Conservation (phyloP, 2,329 filamentous ascomycete species). For the Chrysoporthe puriensis region DNA sequence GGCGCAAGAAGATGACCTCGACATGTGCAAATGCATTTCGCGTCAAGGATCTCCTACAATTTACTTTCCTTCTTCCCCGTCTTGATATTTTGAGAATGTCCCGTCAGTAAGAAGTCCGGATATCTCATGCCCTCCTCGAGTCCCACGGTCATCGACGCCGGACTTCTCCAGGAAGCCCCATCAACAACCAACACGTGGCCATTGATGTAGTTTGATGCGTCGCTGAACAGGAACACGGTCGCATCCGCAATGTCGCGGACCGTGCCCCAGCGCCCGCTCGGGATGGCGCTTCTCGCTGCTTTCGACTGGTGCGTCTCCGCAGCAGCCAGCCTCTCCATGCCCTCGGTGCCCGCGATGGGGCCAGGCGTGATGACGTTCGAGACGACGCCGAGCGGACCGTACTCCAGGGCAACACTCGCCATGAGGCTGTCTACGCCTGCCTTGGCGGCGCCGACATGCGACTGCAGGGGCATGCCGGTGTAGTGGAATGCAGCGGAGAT, state of each 20-base stretch:
- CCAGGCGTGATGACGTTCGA: conserved; percentile 90
- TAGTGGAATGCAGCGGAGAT: conserved; percentile 92
- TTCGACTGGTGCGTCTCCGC: conserved; percentile 40
- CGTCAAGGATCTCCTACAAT: conserved; percentile 10
- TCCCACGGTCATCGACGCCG: conserved; percentile 51
- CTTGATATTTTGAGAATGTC: conserved; percentile 46
- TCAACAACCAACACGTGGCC: conserved; percentile 80
- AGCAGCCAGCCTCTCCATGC: conserved; percentile 66
- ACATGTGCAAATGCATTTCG: too few relatives aligned
- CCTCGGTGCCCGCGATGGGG: conserved; percentile 83
- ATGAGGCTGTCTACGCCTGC: conserved; percentile 87
- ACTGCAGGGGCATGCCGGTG: conserved; percentile 80
- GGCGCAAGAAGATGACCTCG: background rate
- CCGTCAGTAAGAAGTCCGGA: conserved; percentile 52
- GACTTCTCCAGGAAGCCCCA: conserved; percentile 60
- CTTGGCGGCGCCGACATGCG: conserved; percentile 91
- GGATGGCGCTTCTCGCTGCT: conserved; percentile 55
- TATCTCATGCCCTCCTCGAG: conserved; percentile 54
- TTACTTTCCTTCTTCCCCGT: conserved; percentile 41
- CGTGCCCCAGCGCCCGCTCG: conserved; percentile 75
- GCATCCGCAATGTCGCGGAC: conserved; percentile 91
- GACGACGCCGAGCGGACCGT: conserved; percentile 83
- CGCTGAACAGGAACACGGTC: conserved; percentile 85
- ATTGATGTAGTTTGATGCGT: conserved; percentile 84
- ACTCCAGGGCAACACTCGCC: conserved; percentile 80